phyloP scores from a whole-genome alignment of 202 grass and related monocot species.

The Setaria viridis region DNA sequence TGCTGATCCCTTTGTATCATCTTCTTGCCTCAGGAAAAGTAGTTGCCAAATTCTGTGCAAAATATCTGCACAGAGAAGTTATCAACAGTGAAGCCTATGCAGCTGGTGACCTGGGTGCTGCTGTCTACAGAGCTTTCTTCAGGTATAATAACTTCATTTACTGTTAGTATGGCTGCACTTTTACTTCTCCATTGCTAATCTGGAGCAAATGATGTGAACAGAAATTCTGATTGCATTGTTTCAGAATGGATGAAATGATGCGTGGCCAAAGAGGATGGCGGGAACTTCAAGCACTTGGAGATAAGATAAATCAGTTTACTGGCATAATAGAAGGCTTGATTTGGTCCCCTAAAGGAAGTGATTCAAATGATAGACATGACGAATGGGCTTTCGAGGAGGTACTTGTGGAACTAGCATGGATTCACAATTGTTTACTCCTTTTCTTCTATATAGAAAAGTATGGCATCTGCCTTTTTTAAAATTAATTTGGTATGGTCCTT shows the following conservation, averaged over 20 bases:
- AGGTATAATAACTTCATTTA: conserved; percentile 55
- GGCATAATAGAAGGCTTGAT: conserved; percentile 99
- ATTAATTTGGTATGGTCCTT: conserved; percentile 1
- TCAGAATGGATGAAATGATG: conserved; percentile 99
- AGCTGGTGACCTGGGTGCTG: conserved; percentile 74
- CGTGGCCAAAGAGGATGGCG: conserved; percentile 95
- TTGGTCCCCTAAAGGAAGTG: conserved; percentile 82
- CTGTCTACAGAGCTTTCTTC: conserved; percentile 80
- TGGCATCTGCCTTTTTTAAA: background rate
- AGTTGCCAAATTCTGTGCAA: conserved; percentile 97
- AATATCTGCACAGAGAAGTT: conserved; percentile 85
- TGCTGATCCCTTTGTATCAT: conserved; percentile 24
- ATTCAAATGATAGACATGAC: conserved; percentile 54
- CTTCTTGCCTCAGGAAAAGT: conserved; percentile 76
- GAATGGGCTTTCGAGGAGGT: conserved; percentile 94
- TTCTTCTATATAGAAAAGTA: background rate
- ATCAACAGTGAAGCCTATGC: conserved; percentile 73
- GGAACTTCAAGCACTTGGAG: conserved; percentile 85
- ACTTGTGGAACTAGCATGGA: conserved; percentile 38
- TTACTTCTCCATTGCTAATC: background rate
- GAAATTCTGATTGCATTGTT: conserved; percentile 41
- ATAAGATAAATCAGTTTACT: conserved; percentile 92
- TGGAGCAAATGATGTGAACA: conserved; percentile 28
- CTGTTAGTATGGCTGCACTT: background rate
- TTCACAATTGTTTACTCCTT: background rate